Evolutionary conservation across 23 red algal genomes (phyloP), one percentile per base, ranked within the genome.

Genomic region (Gracilaria vermiculophylla): DNA sequence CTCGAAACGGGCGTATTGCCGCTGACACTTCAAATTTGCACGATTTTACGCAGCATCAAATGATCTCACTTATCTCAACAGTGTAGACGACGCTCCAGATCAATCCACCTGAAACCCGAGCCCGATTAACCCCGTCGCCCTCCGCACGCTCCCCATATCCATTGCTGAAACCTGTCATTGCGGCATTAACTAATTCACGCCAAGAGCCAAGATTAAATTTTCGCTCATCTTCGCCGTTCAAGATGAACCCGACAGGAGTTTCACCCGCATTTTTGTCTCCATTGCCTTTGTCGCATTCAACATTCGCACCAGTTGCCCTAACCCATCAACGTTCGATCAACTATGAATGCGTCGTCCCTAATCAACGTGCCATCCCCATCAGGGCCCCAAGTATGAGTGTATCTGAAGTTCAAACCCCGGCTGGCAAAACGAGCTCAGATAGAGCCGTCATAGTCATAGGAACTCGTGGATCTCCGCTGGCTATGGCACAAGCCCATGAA

Each of bases 401-500:
- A 2, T 78, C 84, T 20, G 67, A 88, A 48, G 84, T 76, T 0
- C 11, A 65, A 27, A 64, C 66, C 19, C 56, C 54, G 14, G 49
- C 47, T 13, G 41, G 36, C 1, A 88, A 88, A 55, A 55, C 66
- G 21, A 47, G 24, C 21, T 61, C 84, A 37, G 84, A 31, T 58
- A 51, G 84, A 80, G 94, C 94, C 20, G 66, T 85, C 35, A 85
- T 97, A 20, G 94, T 96, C 48, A 91, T 99, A 48, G 97, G 97
- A 13, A 99, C 97, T 24, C 87, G 97, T 37, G 97, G 97, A 53
- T 99, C 97, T 37, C 92, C 97, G 51, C 86, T 99, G 0, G 97
- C 97, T 34, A 78, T 99, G 28, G 97, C 97, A 3, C 97, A 99
- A 76, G 93, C 97, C 0, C 66, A 94, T 58, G 92, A 99, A 85